Evolutionary conservation across 1,284 basidiomycete genomes (phyloP).

Genomic region (Trametes pubescens): DNA sequence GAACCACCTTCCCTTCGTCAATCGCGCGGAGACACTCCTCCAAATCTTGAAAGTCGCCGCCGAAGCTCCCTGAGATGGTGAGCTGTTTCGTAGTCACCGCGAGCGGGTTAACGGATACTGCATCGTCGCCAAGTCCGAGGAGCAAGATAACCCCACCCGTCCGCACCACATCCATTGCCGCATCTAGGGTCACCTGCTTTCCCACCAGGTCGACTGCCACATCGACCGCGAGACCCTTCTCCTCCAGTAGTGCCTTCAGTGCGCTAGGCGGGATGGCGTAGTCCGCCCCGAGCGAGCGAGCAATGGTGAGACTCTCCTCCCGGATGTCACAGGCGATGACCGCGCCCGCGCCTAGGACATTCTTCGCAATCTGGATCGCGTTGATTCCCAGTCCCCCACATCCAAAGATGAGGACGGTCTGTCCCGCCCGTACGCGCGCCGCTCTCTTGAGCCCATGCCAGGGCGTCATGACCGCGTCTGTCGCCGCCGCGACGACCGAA

Average conservation of each 20-base stretch:
- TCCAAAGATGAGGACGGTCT: conserved; percentile 35
- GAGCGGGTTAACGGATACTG: conserved; percentile 20
- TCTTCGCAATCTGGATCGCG: conserved; percentile 36
- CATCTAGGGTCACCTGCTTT: conserved; percentile 30
- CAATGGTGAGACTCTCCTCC: conserved; percentile 23
- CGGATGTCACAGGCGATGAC: conserved; percentile 36
- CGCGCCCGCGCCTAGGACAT: conserved; percentile 26
- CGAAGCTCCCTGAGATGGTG: conserved; percentile 27
- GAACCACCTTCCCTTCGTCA: conserved; percentile 32
- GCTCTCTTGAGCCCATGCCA: conserved; percentile 33
- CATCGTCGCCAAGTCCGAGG: conserved; percentile 25
- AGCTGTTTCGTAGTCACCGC: conserved; percentile 30
- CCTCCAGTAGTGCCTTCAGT: conserved; percentile 23
- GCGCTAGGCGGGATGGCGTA: conserved; percentile 25
- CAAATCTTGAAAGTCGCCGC: conserved; percentile 31
- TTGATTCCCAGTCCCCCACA: conserved; percentile 37
- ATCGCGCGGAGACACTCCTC: conserved; percentile 35
- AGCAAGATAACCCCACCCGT: conserved; percentile 30
- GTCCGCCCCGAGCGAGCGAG: conserved; percentile 32
- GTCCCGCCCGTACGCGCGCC: conserved; percentile 25
- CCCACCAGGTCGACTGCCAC: conserved; percentile 47
- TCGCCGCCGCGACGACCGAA: conserved; percentile 32
- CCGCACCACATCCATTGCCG: conserved; percentile 22
- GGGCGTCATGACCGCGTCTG: conserved; percentile 38
- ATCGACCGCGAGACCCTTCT: conserved; percentile 48